Evolutionary conservation across 2,329 filamentous ascomycete species (phyloP), one percentile per base, ranked within the genome.

Genomic region (Pyrenochaeta sp.): DNA sequence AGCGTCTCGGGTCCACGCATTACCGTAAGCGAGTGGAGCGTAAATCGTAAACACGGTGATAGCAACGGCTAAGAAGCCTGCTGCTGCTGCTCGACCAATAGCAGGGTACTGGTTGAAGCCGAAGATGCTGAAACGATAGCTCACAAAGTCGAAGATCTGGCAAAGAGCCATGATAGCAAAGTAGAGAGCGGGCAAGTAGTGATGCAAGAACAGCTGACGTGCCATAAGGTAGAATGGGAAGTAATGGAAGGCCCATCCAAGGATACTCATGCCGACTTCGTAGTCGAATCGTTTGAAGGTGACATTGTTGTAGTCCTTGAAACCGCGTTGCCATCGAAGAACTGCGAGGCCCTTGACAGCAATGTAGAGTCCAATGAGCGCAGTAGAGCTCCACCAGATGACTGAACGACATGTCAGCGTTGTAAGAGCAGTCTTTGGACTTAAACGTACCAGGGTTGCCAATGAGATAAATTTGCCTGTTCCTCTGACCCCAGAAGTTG

Each of bases 161-260:
- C 87, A 94, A 43, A 96, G 81, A 7, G 89, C 86, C 57, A 97
- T 86, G 63, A 99, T 85, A 51, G 89, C 91, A 69, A 99, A 99
- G 77, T 96, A 96, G 10, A 99, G 83, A 2, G 94, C 94, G 0
- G 94, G 94, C 74, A 99, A 94, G 74, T 99, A 99, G 76, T 99
- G 94, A 73, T 99, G 94, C 51, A 99, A 80, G 81, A 99, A 99
- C 23, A 99, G 85, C 75, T 99, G 94, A 61, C 94, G 91, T 69
- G 94, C 86, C 94, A 99, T 97, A 44, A 99, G 82, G 77, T 86
- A 99, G 78, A 99, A 99, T 8, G 94, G 94, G 80, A 99, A 97
- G 78, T 96, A 99, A 75, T 99, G 94, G 72, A 99, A 87, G 34
- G 89, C 90, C 94, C 94, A 99, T 58, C 89, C 94, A 7, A 99